phyloP scores from a whole-genome alignment of 768 basidiomycete genomes.

The Rhodotorula kratochvilovae region DNA sequence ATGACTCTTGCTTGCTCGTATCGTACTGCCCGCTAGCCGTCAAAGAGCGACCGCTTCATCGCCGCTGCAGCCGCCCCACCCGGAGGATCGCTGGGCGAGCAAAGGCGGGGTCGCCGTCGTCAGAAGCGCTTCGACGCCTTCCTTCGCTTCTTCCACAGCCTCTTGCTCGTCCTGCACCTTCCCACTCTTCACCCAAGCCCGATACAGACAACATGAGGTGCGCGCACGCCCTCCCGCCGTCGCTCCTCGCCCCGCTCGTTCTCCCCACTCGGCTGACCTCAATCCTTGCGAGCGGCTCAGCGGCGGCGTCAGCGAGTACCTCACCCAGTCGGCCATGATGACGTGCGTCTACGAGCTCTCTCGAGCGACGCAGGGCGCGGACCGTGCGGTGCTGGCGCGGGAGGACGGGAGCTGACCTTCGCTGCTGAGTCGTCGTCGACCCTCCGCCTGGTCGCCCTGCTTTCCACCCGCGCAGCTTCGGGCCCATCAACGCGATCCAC shows the following conservation, averaged over 20 bases:
- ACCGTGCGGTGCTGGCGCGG: too few species aligned
- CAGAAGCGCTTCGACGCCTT: neutral
- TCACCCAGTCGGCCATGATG: slow-evolving; percentile 18
- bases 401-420: too few species aligned
- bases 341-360: neutral
- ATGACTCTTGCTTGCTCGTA: too few species aligned
- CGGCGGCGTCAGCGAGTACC: slow-evolving; percentile 12
- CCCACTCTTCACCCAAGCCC: too few species aligned
- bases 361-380: too few species aligned
- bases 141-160: neutral
- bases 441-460: neutral
- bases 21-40: too few species aligned
- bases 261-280: neutral
- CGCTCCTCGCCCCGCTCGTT: too few species aligned
- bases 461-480: slow-evolving; percentile 45
- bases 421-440: slow-evolving; percentile 38
- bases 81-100: neutral
- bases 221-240: neutral
- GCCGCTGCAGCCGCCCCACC: too few species aligned
- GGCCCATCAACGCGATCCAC: slow-evolving; percentile 49
- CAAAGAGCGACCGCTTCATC: too few species aligned
- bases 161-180: neutral
- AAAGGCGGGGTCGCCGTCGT: neutral
- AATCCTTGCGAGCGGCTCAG: neutral
- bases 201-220: neutral